Evolutionary conservation across 805 yeast species (phyloP).

Genomic region (Brettanomyces sp.): DNA sequence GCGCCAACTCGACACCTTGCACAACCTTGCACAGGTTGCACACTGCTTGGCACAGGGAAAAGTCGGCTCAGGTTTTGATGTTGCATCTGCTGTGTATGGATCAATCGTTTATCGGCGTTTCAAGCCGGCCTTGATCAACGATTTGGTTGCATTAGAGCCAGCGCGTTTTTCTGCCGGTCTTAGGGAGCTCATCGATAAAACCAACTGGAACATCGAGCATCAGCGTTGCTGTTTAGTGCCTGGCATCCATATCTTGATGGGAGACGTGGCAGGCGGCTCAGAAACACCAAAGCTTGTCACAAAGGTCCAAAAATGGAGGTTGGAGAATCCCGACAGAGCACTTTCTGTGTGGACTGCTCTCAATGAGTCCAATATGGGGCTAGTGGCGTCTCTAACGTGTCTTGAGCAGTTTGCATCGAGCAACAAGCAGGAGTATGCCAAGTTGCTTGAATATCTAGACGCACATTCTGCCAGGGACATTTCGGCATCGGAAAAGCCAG

Average conservation of each 20-base stretch:
- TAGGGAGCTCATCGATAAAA: conserved; percentile 27
- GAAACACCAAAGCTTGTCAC: conserved; percentile 88
- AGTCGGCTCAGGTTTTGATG: conserved; percentile 95
- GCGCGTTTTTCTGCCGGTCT: conserved; percentile 23
- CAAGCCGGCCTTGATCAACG: conserved; percentile 40
- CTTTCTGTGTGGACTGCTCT: conserved; percentile 43
- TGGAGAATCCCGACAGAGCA: conserved; percentile 40
- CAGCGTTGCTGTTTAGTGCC: conserved; percentile 56
- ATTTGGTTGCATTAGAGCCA: conserved; percentile 7
- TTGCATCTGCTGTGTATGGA: conserved; percentile 91
- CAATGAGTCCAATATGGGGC: conserved; percentile 45
- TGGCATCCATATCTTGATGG: conserved; percentile 70
- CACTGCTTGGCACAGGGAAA: conserved; percentile 94
- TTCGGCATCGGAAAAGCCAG: not conserved
- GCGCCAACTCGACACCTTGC: conserved; percentile 32
- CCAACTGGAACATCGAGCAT: conserved; percentile 55
- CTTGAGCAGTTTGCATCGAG: conserved; percentile 27
- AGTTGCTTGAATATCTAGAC: conserved; percentile 13
- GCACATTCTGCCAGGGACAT: conserved; percentile 9
- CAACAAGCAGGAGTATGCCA: conserved; percentile 29
- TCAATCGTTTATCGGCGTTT: conserved; percentile 78
- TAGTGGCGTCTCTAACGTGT: conserved; percentile 39
- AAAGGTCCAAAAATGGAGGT: conserved; percentile 64
- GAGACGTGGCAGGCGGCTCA: conserved; percentile 87
- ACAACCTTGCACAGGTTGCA: conserved; percentile 78